A percentile compares a stretch with the other conserved stretches of the same genome.
These are phyloP conservation scores for Rhododendron williamsianum DNA, from an alignment of 148 eudicot species.

Conservation along the genomic window DNA sequence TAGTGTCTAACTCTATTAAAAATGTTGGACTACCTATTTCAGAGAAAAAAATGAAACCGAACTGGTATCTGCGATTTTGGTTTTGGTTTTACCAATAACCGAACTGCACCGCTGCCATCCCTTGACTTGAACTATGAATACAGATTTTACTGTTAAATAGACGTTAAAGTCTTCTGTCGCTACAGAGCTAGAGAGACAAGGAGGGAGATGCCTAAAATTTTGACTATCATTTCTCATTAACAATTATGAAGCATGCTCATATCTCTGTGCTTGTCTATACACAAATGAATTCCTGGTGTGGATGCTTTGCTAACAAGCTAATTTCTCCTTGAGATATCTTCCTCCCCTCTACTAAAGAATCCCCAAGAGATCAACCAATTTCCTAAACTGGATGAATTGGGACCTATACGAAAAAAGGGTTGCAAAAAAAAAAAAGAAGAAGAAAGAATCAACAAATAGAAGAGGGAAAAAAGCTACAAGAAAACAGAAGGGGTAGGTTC, in stretches of 20 bases:
- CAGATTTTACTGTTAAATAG: background rate
- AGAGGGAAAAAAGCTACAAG: constrained; percentile 28
- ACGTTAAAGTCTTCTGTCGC: background rate
- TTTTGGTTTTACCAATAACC: no score
- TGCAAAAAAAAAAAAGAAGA: background rate
- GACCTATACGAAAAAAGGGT: background rate
- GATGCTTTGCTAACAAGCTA: constrained; percentile 11
- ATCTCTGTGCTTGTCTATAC: constrained; percentile 8
- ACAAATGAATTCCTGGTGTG: constrained; percentile 11
- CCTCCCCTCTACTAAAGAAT: background rate
- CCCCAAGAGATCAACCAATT: background rate
- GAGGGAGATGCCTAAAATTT: background rate
- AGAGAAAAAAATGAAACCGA: no score
- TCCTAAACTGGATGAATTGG: constrained; percentile 11
- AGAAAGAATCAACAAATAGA: constrained; percentile 8
- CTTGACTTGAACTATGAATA: no score
- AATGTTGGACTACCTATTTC: no score
- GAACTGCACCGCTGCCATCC: background rate
- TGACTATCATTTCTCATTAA: constrained; percentile 3
- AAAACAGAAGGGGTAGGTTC: constrained; percentile 6
- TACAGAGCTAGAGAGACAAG: background rate
- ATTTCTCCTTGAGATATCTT: background rate
- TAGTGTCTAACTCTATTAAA: no score
- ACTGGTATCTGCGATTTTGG: no score
- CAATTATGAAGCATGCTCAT: background rate